Conservation (phyloP, 1,284 basidiomycete species). For the Microbotryum silenes-acaulis region DNA sequence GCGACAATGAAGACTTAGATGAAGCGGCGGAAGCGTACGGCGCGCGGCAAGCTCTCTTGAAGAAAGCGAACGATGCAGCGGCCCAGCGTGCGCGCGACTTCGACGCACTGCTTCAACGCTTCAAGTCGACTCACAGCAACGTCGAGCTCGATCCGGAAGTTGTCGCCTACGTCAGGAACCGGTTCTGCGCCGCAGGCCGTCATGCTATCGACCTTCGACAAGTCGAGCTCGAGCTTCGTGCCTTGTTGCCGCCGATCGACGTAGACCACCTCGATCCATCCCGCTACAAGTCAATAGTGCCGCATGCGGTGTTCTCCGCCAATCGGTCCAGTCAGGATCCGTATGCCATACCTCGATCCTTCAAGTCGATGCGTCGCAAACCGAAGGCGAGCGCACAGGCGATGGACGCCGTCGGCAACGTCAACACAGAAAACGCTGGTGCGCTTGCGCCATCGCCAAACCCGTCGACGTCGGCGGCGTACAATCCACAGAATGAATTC, state of each 20-base stretch:
- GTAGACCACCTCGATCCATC: background rate
- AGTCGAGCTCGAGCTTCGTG: constrained; percentile 22
- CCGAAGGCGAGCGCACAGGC: too few relatives aligned
- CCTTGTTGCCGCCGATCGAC: constrained; percentile 5
- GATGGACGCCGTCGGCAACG: too few relatives aligned
- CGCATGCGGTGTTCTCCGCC: background rate
- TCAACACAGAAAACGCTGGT: too few relatives aligned
- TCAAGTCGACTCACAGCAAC: constrained; percentile 46
- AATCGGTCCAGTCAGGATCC: constrained; percentile 13
- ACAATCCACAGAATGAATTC: constrained; percentile 11
- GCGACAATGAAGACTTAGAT: background rate
- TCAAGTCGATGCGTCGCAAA: too few relatives aligned
- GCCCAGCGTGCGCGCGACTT: constrained; percentile 52
- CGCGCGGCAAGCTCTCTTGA: constrained; percentile 40
- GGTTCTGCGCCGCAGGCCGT: constrained; percentile 15
- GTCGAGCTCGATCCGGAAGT: constrained; percentile 4
- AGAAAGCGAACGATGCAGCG: constrained; percentile 33
- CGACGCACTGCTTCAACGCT: constrained; percentile 50
- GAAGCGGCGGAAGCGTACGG: background rate
- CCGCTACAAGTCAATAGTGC: constrained; percentile 10
- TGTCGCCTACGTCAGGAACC: constrained; percentile 17
- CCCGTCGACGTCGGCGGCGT: background rate
- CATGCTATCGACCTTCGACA: constrained; percentile 12
- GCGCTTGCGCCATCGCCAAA: too few relatives aligned
- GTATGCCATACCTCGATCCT: constrained; percentile 12